Evolutionary conservation across 495 filamentous ascomycete genomes (phyloP).

Genomic region (Platismatia glauca): DNA sequence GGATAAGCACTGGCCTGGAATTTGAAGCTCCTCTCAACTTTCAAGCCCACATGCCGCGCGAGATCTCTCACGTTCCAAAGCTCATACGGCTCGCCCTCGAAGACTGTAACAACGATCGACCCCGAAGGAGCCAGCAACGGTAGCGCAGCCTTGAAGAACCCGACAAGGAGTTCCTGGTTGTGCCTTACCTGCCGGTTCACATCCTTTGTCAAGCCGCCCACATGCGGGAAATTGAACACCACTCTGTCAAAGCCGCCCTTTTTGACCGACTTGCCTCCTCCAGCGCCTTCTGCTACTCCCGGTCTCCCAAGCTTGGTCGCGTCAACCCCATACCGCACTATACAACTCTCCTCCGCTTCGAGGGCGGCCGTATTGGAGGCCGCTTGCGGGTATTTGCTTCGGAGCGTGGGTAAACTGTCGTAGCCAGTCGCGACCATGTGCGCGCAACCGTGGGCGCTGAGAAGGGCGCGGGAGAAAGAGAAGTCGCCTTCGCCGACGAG

Average conservation of each 20-base stretch:
- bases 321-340: slow-evolving; percentile 63
- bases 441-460: slow-evolving; percentile 59
- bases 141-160: slow-evolving; percentile 61
- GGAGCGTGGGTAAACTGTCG: slow-evolving; percentile 46
- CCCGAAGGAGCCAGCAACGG: slow-evolving; percentile 47
- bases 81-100: slow-evolving; percentile 88
- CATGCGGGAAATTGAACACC: slow-evolving; percentile 94
- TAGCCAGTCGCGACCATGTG: slow-evolving; percentile 56
- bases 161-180: slow-evolving; percentile 83
- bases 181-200: slow-evolving; percentile 87
- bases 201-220: slow-evolving; percentile 83
- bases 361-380: slow-evolving; percentile 50
- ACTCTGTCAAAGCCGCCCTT: slow-evolving; percentile 58
- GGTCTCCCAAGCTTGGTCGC: slow-evolving; percentile 55
- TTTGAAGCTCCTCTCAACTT: slow-evolving; percentile 64
- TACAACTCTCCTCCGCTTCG: slow-evolving; percentile 29
- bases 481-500: slow-evolving; percentile 91
- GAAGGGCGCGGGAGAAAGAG: slow-evolving; percentile 72
- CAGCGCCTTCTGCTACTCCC: slow-evolving; percentile 25
- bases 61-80: slow-evolving; percentile 90
- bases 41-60: slow-evolving; percentile 66
- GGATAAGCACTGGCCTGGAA: slow-evolving; percentile 70
- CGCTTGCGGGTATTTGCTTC: slow-evolving; percentile 71
- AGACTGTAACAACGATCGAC: slow-evolving; percentile 74
- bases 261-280: slow-evolving; percentile 36